These are phyloP conservation scores for Dicorynia guianensis DNA, from an alignment of 306 rosid species.

Conservation along the genomic window DNA sequence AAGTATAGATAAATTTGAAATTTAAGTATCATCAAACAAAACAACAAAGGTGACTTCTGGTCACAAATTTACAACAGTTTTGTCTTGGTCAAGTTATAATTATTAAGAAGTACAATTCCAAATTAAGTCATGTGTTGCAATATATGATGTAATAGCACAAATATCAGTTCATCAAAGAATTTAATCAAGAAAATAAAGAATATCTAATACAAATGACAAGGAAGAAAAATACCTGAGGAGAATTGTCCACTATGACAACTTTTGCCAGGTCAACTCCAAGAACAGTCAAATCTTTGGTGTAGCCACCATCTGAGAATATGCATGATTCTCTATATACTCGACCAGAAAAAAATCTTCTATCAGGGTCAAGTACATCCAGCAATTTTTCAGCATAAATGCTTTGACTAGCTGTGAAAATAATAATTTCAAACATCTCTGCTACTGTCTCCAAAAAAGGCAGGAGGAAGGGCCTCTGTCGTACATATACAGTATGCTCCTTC, in stretches of 20 bases:
- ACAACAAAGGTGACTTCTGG: not conserved
- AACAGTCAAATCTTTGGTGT: slow-evolving; percentile 83
- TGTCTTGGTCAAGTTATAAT: not conserved
- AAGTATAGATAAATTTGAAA: slow-evolving; percentile 19
- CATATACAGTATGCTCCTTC: slow-evolving; percentile 70
- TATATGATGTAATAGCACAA: not conserved
- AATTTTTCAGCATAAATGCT: slow-evolving; percentile 74
- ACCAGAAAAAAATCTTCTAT: slow-evolving; percentile 62
- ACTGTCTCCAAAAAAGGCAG: slow-evolving; percentile 68
- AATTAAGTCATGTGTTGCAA: too few species aligned
- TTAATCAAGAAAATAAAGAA: not conserved
- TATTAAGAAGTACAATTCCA: not conserved
- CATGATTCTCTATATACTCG: slow-evolving; percentile 82
- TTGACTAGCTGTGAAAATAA: slow-evolving; percentile 89
- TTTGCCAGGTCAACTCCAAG: slow-evolving; percentile 86
- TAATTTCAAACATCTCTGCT: slow-evolving; percentile 84
- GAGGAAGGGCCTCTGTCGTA: slow-evolving; percentile 79
- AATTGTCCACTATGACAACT: slow-evolving; percentile 81
- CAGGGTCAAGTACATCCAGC: slow-evolving; percentile 83
- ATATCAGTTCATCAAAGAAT: not conserved
- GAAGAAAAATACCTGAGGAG: slow-evolving; percentile 72
- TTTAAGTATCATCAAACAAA: slow-evolving; percentile 33
- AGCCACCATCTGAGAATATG: slow-evolving; percentile 60
- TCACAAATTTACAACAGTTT: not conserved
- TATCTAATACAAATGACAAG: slow-evolving; percentile 8